Conservation (phyloP, 768 basidiomycete species). For the Suillus brevipes region DNA sequence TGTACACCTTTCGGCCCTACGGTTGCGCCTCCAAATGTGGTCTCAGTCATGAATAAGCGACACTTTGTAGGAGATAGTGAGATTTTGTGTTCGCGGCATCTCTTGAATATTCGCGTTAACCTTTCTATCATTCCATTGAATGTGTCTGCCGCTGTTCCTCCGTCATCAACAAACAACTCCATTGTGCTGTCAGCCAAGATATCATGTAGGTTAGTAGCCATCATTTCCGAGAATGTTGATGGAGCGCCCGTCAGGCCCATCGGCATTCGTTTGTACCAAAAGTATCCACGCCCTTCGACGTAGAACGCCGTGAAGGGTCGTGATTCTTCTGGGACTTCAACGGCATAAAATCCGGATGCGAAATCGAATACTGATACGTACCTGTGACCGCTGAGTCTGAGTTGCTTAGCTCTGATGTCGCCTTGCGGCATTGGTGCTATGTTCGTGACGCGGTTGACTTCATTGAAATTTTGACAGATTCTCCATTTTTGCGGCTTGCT, state of each 20-base stretch:
- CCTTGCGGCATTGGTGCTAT: slow-evolving; percentile 24
- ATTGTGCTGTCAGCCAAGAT: slow-evolving; percentile 10
- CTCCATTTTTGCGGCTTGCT: slow-evolving; percentile 36
- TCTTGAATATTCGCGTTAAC: too few species aligned
- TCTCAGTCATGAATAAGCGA: too few species aligned
- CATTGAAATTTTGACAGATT: slow-evolving; percentile 30
- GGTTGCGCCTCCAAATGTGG: too few species aligned
- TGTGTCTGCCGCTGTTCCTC: too few species aligned
- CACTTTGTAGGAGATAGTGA: too few species aligned
- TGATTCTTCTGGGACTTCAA: slow-evolving; percentile 14
- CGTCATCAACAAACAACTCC: slow-evolving; percentile 41
- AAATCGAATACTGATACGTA: slow-evolving; percentile 26
- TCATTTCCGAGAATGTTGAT: slow-evolving; percentile 11
- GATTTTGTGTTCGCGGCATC: too few species aligned
- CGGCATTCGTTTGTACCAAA: slow-evolving; percentile 22
- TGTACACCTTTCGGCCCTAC: too few species aligned
- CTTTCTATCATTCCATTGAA: too few species aligned
- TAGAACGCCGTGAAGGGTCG: slow-evolving; percentile 24
- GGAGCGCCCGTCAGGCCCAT: slow-evolving; percentile 28
- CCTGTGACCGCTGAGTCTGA: slow-evolving; percentile 17
- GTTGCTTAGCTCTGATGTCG: slow-evolving; percentile 22
- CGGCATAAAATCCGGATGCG: slow-evolving; percentile 25
- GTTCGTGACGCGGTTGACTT: slow-evolving; percentile 20
- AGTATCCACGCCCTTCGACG: slow-evolving; percentile 22
- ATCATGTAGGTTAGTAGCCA: too few species aligned